phyloP scores from a whole-genome alignment of 2,329 filamentous ascomycete genomes.

The Exophiala calicioides region DNA sequence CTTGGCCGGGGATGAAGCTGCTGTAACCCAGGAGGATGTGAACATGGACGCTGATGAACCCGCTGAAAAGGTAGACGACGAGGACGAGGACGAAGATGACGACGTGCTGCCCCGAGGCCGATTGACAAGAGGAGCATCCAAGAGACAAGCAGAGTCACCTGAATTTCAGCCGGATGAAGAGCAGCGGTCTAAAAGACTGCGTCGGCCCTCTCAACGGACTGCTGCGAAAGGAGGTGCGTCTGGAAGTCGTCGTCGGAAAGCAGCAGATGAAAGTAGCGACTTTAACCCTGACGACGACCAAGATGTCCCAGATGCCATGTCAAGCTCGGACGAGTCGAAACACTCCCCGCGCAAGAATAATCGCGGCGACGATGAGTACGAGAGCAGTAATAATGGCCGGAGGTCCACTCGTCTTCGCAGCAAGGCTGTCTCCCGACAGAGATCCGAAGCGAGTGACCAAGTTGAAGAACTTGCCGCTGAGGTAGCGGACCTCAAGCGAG shows the following conservation, averaged over 20 bases:
- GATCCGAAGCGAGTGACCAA: constrained; percentile 50
- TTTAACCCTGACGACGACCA: constrained; percentile 62
- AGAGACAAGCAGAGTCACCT: constrained; percentile 36
- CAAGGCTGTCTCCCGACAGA: constrained; percentile 47
- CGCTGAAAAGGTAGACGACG: constrained; percentile 35
- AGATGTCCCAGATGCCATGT: constrained; percentile 57
- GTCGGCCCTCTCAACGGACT: constrained; percentile 36
- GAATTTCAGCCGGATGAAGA: constrained; percentile 36
- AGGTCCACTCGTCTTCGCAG: constrained; percentile 55
- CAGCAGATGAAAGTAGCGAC: constrained; percentile 60
- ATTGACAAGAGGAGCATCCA: constrained; percentile 34
- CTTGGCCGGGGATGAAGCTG: constrained; percentile 33
- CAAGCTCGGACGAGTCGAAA: constrained; percentile 52
- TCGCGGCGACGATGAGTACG: constrained; percentile 47
- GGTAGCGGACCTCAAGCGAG: constrained; percentile 47
- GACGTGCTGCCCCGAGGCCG: constrained; percentile 52
- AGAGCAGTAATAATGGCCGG: constrained; percentile 48
- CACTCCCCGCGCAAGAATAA: constrained; percentile 44
- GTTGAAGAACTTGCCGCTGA: constrained; percentile 35
- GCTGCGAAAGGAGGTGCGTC: constrained; percentile 40
- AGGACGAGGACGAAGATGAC: constrained; percentile 59
- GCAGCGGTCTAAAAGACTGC: constrained; percentile 30
- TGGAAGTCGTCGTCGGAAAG: constrained; percentile 48
- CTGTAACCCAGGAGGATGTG: constrained; percentile 41
- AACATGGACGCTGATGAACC: constrained; percentile 46